Evolutionary conservation across 148 eudicot genomes (phyloP), one percentile per base, ranked within the genome.

Genomic region (Fagopyrum homotropicum): DNA sequence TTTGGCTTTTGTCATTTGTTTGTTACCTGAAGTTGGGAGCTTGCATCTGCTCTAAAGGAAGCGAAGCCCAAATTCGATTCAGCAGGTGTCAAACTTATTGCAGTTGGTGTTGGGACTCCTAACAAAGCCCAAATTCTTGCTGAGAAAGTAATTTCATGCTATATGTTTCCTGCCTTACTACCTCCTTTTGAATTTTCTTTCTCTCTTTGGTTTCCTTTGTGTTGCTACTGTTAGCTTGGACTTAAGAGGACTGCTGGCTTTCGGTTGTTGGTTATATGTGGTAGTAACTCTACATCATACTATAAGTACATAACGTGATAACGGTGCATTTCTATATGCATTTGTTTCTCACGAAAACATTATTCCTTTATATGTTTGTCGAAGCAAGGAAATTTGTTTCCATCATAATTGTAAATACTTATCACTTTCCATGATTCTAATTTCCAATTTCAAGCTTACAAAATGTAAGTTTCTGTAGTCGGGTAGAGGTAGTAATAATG

Each of bases 51-150:
- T 72, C 85, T 94, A 48, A 92, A 89, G 79, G 91, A 87, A 80
- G 49, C 84, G 16, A 87, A 76, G 77, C 77, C 83, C 7, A 89
- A 54, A 81, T 94, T 94, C 52, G 98, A 94, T 44, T 77, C 92
- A 49, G 91, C 92, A 48, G 89, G 91, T 76, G 96, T 94, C 70
- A 94, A 94, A 79, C 92, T 94, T 54, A 92, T 94, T 82, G 98
- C 97, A 69, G 87, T 94, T 84, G 98, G 98, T 79, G 87, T 94
- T 61, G 98, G 98, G 70, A 80, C 87, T 75, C 85, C 98, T 83
- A 46, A 83, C 75, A 94, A 89, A 83, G 98, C 97, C 77, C 91
- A 81, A 8, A 78, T 94, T 35, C 92, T 94, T 68, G 92, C 92
- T 69, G 92, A 94, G 79, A 78, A 91, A 86, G 98, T 94, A 83